A percentile compares a stretch with the other conserved stretches of the same genome.
These are phyloP conservation scores for Dryas octopetala DNA, from an alignment of 306 rosid genomes.

Conservation along the genomic window DNA sequence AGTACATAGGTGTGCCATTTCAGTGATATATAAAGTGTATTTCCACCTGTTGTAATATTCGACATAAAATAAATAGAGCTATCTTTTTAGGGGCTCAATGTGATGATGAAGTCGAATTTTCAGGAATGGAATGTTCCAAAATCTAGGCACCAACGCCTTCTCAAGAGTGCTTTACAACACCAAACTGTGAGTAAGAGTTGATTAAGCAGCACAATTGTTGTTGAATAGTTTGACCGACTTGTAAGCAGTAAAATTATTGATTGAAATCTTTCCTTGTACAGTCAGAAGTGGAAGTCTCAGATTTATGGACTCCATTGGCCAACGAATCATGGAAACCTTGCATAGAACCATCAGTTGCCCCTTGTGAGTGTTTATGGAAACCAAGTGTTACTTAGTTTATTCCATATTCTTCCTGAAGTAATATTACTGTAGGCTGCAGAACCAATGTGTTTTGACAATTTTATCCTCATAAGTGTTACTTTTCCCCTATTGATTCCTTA, in stretches of 20 bases:
- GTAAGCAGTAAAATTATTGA: slow-evolving; percentile 1
- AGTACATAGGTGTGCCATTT: not conserved
- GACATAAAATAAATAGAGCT: not conserved
- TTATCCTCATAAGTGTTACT: slow-evolving; percentile 9
- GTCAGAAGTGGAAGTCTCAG: slow-evolving; percentile 58
- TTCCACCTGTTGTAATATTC: not conserved
- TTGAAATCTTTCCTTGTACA: slow-evolving; percentile 28
- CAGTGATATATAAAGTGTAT: slow-evolving; percentile 2
- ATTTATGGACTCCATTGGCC: slow-evolving; percentile 69
- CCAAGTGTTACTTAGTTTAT: not conserved
- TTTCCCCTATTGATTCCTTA: slow-evolving; percentile 20
- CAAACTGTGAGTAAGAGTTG: slow-evolving; percentile 66
- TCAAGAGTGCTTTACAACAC: slow-evolving; percentile 73
- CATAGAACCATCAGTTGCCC: slow-evolving; percentile 43
- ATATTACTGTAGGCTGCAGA: not conserved
- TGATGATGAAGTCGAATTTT: slow-evolving; percentile 24
- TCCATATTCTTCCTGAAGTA: not conserved
- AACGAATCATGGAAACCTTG: slow-evolving; percentile 69
- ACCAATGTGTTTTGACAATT: slow-evolving; percentile 2
- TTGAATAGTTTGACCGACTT: slow-evolving; percentile 10
- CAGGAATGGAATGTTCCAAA: slow-evolving; percentile 76
- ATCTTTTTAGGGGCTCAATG: not conserved
- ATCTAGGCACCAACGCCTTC: slow-evolving; percentile 79
- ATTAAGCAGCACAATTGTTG: slow-evolving; percentile 25
- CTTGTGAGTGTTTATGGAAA: slow-evolving; percentile 50